These are phyloP conservation scores for Agaricus blazei DNA, from an alignment of 768 basidiomycete species.

Conservation along the genomic window DNA sequence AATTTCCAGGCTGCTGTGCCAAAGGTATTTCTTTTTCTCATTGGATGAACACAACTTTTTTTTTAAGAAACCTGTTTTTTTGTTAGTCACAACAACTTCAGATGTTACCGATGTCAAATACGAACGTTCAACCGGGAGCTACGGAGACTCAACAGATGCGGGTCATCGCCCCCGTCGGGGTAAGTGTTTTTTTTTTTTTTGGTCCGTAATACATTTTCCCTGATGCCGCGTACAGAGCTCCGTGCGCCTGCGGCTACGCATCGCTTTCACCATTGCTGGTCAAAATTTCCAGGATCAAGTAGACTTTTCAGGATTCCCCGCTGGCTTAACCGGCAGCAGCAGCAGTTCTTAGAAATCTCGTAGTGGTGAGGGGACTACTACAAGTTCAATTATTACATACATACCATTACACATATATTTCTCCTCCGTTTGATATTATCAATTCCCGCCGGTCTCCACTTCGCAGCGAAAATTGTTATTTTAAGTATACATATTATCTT, in stretches of 20 bases:
- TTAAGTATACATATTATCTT: conserved; percentile 1
- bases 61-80: no score
- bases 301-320: conserved; percentile 89
- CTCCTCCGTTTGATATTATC: not conserved
- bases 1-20: conserved; percentile 98
- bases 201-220: not conserved
- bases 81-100: conserved; percentile 89
- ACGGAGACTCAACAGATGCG: conserved; percentile 96
- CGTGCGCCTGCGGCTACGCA: conserved; percentile 79
- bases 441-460: not conserved
- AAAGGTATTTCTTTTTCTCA: conserved; percentile 47
- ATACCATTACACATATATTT: not conserved
- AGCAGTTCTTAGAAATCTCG: conserved; percentile 13
- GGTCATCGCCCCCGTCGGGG: conserved; percentile 82
- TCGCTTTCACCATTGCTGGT: conserved; percentile 70
- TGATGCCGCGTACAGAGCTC: conserved; percentile 48
- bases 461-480: not conserved
- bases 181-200: conserved; percentile 34
- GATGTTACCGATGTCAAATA: conserved; percentile 96
- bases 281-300: conserved; percentile 84
- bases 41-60: not conserved
- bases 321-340: conserved; percentile 52
- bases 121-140: conserved; percentile 68
- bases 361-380: no score
- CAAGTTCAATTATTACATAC: not conserved